Evolutionary conservation across 768 basidiomycete genomes (phyloP), one percentile per base, ranked within the genome.

Genomic region (Brasilioporus rufonigricans): DNA sequence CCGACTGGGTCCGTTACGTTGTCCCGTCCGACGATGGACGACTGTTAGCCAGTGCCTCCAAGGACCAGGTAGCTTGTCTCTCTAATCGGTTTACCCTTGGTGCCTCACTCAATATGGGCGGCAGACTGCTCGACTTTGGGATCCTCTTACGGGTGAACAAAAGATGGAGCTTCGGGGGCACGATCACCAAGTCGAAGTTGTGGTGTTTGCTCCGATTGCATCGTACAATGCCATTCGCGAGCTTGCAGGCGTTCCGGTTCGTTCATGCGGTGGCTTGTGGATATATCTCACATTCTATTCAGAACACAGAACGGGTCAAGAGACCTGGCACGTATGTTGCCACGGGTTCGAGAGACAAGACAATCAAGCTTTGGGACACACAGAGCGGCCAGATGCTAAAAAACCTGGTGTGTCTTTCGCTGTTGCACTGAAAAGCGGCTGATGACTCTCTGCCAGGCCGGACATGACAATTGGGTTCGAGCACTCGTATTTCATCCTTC

Each of bases 381-480:
- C 79, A 85, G 56, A 85, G 83, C 43, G 93, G 95, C 5, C 91
- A 91, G 69, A 79, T 90, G 69, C 70, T 94, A 41, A 80, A 85
- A 68, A 89, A 82, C 57, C 79, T 95, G 52, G 89, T 89, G 70
- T 44, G 24, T 52, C 33, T 18, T 48, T 5, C 19, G 44, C 41
- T 50, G 12, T 58, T 35, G 47, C 27, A 31, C n/a, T 4, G 32
- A 39, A 24, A n/a, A 24, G 38, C 26, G 41, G 45, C 53, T 62
- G 35, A 59, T 40, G 53, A 49, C 38, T 55, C 45, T 48, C n/a
- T 26, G 35, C 29, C 64, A 87, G 83, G 77, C 81, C 35, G 89
- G 89, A 13, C 88, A 96, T 65, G 91, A 94, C 70, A 92, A 93
- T 62, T 96, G 93, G 93, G 79, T 96, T 48, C 84, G 91, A 53